Evolutionary conservation across 1,284 basidiomycete species (phyloP).

Genomic region (Malassezia cuniculi): DNA sequence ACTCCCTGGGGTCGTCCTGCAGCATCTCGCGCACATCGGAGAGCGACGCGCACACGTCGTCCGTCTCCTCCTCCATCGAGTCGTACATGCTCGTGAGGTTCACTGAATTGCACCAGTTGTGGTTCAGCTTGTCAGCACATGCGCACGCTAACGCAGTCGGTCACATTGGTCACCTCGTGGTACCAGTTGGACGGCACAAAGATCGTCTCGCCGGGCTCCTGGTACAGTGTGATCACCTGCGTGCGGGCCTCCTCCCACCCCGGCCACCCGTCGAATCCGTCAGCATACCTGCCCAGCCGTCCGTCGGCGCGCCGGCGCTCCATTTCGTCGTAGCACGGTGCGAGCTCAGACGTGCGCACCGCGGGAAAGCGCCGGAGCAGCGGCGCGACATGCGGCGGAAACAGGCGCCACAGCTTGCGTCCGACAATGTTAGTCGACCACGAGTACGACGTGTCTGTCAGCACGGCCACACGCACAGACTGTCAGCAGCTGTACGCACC

Average conservation of each 20-base stretch:
- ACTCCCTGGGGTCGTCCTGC: slow-evolving; percentile 15
- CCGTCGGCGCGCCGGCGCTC: slow-evolving; percentile 17
- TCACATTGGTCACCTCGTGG: slow-evolving; percentile 43
- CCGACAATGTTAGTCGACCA: slow-evolving; percentile 53
- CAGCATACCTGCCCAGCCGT: slow-evolving; percentile 14
- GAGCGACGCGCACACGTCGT: slow-evolving; percentile 47
- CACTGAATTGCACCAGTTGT: slow-evolving; percentile 49
- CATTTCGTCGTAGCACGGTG: slow-evolving; percentile 22
- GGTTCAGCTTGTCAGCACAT: slow-evolving; percentile 20
- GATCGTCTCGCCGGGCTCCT: slow-evolving; percentile 25
- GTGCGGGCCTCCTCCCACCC: slow-evolving; percentile 13
- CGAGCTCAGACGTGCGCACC: slow-evolving; percentile 27
- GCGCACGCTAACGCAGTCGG: slow-evolving; percentile 21
- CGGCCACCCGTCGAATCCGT: slow-evolving; percentile 15
- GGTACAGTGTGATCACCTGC: slow-evolving; percentile 6
- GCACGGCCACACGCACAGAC: not conserved
- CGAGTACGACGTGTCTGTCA: slow-evolving; percentile 50
- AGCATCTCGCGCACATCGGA: slow-evolving; percentile 48
- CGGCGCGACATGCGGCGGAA: slow-evolving; percentile 47
- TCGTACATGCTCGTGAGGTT: slow-evolving; percentile 48
- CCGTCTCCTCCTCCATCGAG: slow-evolving; percentile 43
- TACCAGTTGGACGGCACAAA: slow-evolving; percentile 43
- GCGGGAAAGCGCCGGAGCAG: slow-evolving; percentile 37
- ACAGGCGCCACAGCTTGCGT: slow-evolving; percentile 51
- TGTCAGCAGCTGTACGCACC: slow-evolving; percentile 10